These are phyloP conservation scores for Neonectria coccinea DNA, from an alignment of 2,329 filamentous ascomycete species.

Conservation along the genomic window DNA sequence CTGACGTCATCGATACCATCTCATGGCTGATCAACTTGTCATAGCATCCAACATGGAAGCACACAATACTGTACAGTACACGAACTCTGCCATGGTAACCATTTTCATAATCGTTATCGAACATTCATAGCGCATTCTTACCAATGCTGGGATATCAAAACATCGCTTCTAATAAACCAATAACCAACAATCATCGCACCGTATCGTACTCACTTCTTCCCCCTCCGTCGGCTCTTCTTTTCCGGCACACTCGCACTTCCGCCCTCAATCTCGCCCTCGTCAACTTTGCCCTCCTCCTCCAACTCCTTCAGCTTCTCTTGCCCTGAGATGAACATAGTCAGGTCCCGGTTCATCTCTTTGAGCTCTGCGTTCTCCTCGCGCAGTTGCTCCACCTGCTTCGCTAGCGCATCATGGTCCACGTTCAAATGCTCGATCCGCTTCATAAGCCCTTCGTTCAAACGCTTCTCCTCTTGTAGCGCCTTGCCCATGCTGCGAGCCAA, in stretches of 20 bases:
- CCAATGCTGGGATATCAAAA: not conserved
- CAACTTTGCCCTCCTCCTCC: conserved; percentile 68
- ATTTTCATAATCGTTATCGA: not conserved
- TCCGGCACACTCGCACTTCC: conserved; percentile 77
- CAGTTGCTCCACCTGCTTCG: conserved; percentile 67
- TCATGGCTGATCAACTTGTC: not conserved
- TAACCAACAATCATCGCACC: not conserved
- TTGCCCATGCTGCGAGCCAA: conserved; percentile 81
- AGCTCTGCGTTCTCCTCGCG: conserved; percentile 77
- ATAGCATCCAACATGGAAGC: not conserved
- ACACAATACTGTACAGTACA: too few relatives aligned
- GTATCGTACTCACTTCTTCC: conserved; percentile 48
- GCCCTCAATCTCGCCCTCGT: conserved; percentile 79
- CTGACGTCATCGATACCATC: conserved; percentile 13
- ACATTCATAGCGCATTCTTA: not conserved
- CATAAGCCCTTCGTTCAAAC: conserved; percentile 83
- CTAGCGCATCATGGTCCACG: conserved; percentile 68
- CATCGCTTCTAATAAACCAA: not conserved
- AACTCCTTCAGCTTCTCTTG: conserved; percentile 83
- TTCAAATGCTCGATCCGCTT: conserved; percentile 82
- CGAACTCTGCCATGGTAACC: too few relatives aligned
- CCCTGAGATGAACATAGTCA: conserved; percentile 88
- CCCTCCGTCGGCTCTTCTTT: conserved; percentile 66
- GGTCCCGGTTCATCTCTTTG: conserved; percentile 86
- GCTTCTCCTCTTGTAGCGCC: conserved; percentile 87